These are phyloP conservation scores for Fraxinus latifolia DNA, from an alignment of 305 asterid species.

Conservation along the genomic window DNA sequence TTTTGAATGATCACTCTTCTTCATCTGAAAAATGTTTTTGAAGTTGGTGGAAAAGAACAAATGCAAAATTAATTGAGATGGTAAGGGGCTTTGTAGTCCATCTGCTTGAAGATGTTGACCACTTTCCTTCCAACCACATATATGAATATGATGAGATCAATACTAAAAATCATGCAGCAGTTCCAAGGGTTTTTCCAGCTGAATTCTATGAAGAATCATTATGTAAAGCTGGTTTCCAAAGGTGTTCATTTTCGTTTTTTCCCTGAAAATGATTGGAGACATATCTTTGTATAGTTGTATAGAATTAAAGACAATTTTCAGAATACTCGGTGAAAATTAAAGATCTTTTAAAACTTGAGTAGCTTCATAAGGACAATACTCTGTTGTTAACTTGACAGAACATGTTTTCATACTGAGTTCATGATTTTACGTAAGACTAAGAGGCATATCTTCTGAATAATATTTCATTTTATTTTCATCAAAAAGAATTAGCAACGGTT, in stretches of 20 bases:
- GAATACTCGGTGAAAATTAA: not conserved
- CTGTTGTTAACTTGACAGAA: not conserved
- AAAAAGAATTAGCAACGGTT: conserved; percentile 22
- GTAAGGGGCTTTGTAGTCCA: not conserved
- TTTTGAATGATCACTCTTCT: conserved; percentile 13
- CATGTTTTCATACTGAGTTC: not conserved
- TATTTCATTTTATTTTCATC: not conserved
- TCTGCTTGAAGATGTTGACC: conserved; percentile 3
- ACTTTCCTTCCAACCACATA: not conserved
- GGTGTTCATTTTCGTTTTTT: not conserved
- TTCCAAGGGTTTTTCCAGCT: not conserved
- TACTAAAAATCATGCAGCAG: not conserved
- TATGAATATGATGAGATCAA: not conserved
- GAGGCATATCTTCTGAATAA: conserved; percentile 5
- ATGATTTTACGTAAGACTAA: not conserved
- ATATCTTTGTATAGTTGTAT: not conserved
- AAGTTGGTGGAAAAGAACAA: not conserved
- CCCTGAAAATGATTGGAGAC: not conserved
- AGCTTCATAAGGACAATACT: not conserved
- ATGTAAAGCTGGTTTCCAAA: not conserved
- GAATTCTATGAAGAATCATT: not conserved
- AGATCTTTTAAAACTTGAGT: not conserved
- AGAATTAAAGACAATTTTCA: not conserved
- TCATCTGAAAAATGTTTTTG: conserved; percentile 10
- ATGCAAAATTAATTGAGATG: not conserved